Evolutionary conservation across 2,329 filamentous ascomycete species (phyloP).

Genomic region (Verticillium isaacii): DNA sequence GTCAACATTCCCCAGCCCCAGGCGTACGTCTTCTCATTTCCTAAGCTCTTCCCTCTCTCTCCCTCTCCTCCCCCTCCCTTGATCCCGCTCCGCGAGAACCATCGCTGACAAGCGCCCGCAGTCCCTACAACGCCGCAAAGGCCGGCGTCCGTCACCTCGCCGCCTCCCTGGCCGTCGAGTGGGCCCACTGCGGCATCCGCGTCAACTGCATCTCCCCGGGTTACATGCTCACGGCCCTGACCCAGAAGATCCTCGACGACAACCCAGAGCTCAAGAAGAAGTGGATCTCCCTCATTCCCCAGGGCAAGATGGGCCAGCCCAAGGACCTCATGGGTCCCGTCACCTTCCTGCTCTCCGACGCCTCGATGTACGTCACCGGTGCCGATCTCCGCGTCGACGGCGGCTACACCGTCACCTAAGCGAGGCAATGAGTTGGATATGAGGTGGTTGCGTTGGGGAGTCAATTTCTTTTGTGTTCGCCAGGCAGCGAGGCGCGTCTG

Average conservation of each 20-base stretch:
- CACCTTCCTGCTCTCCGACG: slow-evolving; percentile 78
- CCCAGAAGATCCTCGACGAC: slow-evolving; percentile 89
- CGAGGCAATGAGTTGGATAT: background rate
- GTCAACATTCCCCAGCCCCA: slow-evolving; percentile 96
- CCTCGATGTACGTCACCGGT: slow-evolving; percentile 65
- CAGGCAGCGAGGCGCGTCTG: background rate
- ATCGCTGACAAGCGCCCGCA: slow-evolving; percentile 18
- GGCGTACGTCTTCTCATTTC: slow-evolving; percentile 41
- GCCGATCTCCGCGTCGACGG: slow-evolving; percentile 80
- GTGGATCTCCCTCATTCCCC: slow-evolving; percentile 89
- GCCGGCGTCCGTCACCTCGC: slow-evolving; percentile 87
- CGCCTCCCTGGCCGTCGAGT: slow-evolving; percentile 85
- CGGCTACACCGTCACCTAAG: slow-evolving; percentile 77
- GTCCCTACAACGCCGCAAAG: slow-evolving; percentile 88
- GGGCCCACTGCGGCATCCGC: slow-evolving; percentile 81
- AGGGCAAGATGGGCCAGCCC: slow-evolving; percentile 88
- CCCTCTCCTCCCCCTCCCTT: background rate
- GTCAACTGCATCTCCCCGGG: slow-evolving; percentile 95
- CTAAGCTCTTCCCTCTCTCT: background rate
- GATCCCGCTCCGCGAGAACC: background rate
- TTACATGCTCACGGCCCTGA: slow-evolving; percentile 95
- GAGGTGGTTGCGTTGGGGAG: background rate
- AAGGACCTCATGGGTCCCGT: slow-evolving; percentile 93
- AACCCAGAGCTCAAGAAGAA: slow-evolving; percentile 85
- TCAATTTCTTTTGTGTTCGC: background rate